A percentile compares a stretch with the other conserved stretches of the same genome.
Conservation (phyloP, 768 basidiomycete species). For the Pisolithus marmoratus region DNA sequence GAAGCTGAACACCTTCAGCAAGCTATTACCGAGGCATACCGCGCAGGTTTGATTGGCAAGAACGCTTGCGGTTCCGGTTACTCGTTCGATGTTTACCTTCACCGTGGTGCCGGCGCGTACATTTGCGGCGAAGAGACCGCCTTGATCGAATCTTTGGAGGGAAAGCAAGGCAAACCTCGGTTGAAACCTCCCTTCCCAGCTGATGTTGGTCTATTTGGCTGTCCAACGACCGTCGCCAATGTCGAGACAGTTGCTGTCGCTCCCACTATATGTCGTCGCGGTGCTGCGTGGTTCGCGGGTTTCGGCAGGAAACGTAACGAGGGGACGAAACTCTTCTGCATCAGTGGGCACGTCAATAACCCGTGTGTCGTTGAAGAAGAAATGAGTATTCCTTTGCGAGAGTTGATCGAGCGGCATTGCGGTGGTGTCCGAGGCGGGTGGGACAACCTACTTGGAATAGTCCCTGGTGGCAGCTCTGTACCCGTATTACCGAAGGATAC, state of each 20-base stretch:
- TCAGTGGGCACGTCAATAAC: constrained; percentile 97
- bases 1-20: constrained; percentile 92
- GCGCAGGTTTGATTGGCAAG: constrained; percentile 80
- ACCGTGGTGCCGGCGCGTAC: constrained; percentile 97
- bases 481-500: constrained; percentile 82
- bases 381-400: constrained; percentile 95
- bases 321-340: constrained; percentile 96
- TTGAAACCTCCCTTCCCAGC: constrained; percentile 99
- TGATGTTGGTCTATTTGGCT: constrained; percentile 95
- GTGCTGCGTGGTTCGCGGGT: constrained; percentile 83
- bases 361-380: constrained; percentile 98
- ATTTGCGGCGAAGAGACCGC: constrained; percentile 99
- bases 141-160: constrained; percentile 93
- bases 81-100: constrained; percentile 96
- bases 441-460: constrained; percentile 95
- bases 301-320: constrained; percentile 92
- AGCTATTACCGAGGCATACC: constrained; percentile 94
- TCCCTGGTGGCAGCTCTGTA: constrained; percentile 93
- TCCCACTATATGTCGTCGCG: constrained; percentile 91
- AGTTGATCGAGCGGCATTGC: constrained; percentile 94
- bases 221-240: constrained; percentile 95
- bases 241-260: constrained; percentile 98
- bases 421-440: constrained; percentile 93
- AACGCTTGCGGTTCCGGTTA: constrained; percentile 91
- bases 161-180: constrained; percentile 97